Conservation (phyloP, 2,329 filamentous ascomycete genomes). For the Elsinoe perseae region DNA sequence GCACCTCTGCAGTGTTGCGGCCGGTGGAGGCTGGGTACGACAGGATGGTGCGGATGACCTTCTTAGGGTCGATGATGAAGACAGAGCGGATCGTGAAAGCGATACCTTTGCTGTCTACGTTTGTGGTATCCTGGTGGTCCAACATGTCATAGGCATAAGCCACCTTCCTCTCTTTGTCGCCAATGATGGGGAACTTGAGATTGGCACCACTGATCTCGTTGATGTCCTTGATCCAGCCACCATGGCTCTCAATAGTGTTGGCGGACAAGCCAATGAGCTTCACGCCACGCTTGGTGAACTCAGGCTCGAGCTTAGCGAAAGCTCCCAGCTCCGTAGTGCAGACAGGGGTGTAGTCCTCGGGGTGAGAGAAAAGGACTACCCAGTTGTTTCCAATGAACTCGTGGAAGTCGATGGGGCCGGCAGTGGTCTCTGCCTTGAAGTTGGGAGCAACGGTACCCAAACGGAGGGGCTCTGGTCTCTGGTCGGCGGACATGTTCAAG, state of each 20-base stretch:
- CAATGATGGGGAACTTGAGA: slow-evolving; percentile 46
- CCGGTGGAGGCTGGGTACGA: slow-evolving; percentile 57
- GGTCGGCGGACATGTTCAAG: slow-evolving; percentile 20
- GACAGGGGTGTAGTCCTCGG: slow-evolving; percentile 53
- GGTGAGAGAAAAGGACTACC: slow-evolving; percentile 65
- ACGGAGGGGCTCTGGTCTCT: slow-evolving; percentile 43
- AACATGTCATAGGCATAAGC: slow-evolving; percentile 48
- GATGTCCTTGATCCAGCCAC: slow-evolving; percentile 79
- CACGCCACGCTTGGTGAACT: slow-evolving; percentile 54
- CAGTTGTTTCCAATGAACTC: slow-evolving; percentile 63
- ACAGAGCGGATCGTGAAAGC: slow-evolving; percentile 59
- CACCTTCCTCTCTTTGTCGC: slow-evolving; percentile 47
- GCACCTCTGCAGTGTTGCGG: slow-evolving; percentile 47
- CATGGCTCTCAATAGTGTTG: slow-evolving; percentile 54
- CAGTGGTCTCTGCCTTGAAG: slow-evolving; percentile 61
- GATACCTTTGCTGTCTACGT: slow-evolving; percentile 49
- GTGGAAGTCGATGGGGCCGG: slow-evolving; percentile 62
- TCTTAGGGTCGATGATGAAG: slow-evolving; percentile 58
- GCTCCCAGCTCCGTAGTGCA: slow-evolving; percentile 58
- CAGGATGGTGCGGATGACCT: slow-evolving; percentile 55
- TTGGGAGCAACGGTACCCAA: slow-evolving; percentile 60
- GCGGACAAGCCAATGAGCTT: slow-evolving; percentile 54
- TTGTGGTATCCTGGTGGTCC: slow-evolving; percentile 50
- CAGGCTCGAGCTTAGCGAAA: slow-evolving; percentile 56
- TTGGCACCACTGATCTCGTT: slow-evolving; percentile 42